Conservation (phyloP, 75 land plant genomes). For the Sequoia sempervirens region DNA sequence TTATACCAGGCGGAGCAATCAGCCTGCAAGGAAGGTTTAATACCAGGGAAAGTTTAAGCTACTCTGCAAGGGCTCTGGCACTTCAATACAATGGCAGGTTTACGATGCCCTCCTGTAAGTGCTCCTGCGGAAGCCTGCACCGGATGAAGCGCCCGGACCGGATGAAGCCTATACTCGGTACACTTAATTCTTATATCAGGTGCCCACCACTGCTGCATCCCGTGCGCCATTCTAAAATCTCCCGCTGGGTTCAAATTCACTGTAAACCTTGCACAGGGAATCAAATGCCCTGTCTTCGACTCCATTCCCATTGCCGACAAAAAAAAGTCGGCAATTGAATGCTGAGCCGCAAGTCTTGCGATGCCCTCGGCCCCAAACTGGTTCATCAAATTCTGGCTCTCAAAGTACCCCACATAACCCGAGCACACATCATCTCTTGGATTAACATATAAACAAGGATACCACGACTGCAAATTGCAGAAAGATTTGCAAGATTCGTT, state of each 20-base stretch:
- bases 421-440: slow-evolving; percentile 44
- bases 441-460: slow-evolving; percentile 50
- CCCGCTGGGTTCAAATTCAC: slow-evolving; percentile 20
- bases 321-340: slow-evolving; percentile 38
- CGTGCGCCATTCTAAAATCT: slow-evolving; percentile 49
- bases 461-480: slow-evolving; percentile 33
- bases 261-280: slow-evolving; percentile 48
- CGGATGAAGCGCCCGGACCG: slow-evolving; percentile 22
- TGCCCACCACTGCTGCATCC: slow-evolving; percentile 66
- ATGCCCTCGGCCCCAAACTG: slow-evolving; percentile 38
- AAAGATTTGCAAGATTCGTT: slow-evolving; percentile 19
- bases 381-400: slow-evolving; percentile 42
- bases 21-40: too few relatives aligned
- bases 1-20: too few relatives aligned
- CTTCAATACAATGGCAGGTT: not conserved
- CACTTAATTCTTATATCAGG: slow-evolving; percentile 12
- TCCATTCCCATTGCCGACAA: slow-evolving; percentile 27
- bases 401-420: slow-evolving; percentile 57
- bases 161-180: slow-evolving; percentile 27
- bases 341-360: slow-evolving; percentile 42
- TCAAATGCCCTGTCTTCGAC: slow-evolving; percentile 31
- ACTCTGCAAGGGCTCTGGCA: too few relatives aligned
- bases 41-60: too few relatives aligned
- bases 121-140: not conserved
- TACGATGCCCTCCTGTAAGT: not conserved